Percentiles rank a stretch among this genome's conserved stretches.
These are phyloP conservation scores for Aristolochia fimbriata DNA, from an alignment of 164 flowering plant genomes.

Conservation along the genomic window DNA sequence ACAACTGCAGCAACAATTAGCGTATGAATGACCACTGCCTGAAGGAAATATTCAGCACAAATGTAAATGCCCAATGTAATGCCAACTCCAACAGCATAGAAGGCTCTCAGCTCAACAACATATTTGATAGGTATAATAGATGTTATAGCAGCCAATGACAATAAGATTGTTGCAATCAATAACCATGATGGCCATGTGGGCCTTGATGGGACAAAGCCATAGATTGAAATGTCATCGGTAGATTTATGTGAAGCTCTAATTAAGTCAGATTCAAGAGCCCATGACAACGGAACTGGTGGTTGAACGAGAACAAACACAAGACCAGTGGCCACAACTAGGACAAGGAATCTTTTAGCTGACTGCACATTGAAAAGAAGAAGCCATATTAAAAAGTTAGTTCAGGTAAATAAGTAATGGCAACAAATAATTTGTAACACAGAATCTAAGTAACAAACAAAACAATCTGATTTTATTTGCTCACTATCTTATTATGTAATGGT, in stretches of 20 bases:
- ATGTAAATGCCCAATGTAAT: conserved; percentile 80
- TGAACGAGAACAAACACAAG: conserved; percentile 73
- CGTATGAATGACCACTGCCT: conserved; percentile 57
- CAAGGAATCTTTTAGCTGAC: conserved; percentile 86
- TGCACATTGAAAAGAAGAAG: conserved; percentile 23
- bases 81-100: conserved; percentile 80
- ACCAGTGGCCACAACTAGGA: conserved; percentile 80
- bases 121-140: conserved; percentile 84
- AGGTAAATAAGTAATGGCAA: too few species aligned
- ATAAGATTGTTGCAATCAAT: conserved; percentile 69
- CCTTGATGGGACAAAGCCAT: conserved; percentile 69
- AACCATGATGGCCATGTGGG: conserved; percentile 99
- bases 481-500: too few species aligned
- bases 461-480: too few species aligned
- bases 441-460: too few species aligned
- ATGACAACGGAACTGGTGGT: conserved; percentile 78
- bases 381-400: too few species aligned
- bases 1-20: conserved; percentile 75
- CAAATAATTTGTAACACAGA: too few species aligned
- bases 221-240: conserved; percentile 87
- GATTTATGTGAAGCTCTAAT: conserved; percentile 76
- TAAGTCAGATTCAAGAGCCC: conserved; percentile 75
- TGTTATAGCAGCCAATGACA: conserved; percentile 73
- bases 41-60: conserved; percentile 85
- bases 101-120: conserved; percentile 69